Percentiles rank a stretch among this genome's conserved stretches.
Evolutionary conservation across 192 early-diverging fungal genomes (phyloP).

Genomic region (Cladochytrium replicatum): DNA sequence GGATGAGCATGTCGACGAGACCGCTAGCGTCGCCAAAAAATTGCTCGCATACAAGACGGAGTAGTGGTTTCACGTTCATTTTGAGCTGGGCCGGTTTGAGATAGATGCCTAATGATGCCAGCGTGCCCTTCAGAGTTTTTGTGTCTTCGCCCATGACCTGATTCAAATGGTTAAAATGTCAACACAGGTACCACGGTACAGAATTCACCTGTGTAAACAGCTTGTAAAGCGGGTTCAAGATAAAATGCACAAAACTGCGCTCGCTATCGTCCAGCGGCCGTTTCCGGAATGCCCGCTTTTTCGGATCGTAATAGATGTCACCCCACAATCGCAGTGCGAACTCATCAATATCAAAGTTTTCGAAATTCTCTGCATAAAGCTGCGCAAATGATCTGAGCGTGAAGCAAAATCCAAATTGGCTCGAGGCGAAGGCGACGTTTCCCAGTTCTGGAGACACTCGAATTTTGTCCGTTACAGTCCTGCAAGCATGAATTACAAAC

Average conservation of each 20-base stretch:
- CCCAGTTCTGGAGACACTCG: constrained; percentile 86
- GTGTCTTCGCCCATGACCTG: constrained; percentile 76
- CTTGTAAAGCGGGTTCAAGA: constrained; percentile 92
- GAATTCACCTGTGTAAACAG: constrained; percentile 85
- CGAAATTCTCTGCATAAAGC: constrained; percentile 75
- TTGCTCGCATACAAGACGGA: constrained; percentile 68
- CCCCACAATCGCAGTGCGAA: constrained; percentile 95
- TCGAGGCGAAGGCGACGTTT: constrained; percentile 92
- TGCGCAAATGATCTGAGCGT: constrained; percentile 83
- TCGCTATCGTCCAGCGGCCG: constrained; percentile 45
- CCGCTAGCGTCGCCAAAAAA: constrained; percentile 84
- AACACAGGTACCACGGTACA: constrained; percentile 91
- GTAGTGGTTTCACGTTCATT: constrained; percentile 77
- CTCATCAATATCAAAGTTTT: constrained; percentile 55
- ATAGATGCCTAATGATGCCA: constrained; percentile 70
- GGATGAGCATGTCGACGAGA: constrained; percentile 83
- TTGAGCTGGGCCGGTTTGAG: constrained; percentile 66
- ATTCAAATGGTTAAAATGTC: constrained; percentile 85
- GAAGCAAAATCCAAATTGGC: constrained; percentile 88
- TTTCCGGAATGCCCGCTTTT: constrained; percentile 71
- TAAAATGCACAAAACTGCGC: constrained; percentile 92
- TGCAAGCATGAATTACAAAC: constrained; percentile 5
- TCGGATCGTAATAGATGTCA: constrained; percentile 80
- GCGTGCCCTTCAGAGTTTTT: constrained; percentile 53
- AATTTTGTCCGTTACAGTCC: constrained; percentile 30